phyloP scores from a whole-genome alignment of 2,329 filamentous ascomycete species.

The Fusarium globosum region DNA sequence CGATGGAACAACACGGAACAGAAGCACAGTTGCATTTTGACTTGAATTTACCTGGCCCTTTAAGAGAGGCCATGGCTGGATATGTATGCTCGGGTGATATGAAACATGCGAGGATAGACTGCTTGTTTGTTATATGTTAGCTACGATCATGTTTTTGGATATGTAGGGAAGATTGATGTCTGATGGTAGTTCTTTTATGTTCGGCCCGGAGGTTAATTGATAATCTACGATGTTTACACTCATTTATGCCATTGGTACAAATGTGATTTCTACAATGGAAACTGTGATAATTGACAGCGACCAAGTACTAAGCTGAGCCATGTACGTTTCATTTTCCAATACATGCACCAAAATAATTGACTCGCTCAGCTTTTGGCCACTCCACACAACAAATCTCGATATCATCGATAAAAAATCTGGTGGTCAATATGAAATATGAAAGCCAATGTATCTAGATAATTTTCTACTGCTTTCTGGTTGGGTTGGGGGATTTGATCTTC shows the following conservation, averaged over 20 bases:
- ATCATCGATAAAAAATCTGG: background rate
- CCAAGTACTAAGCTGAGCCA: background rate
- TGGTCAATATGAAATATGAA: background rate
- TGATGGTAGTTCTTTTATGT: constrained; percentile 13
- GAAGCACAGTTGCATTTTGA: constrained; percentile 25
- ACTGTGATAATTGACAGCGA: background rate
- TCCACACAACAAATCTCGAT: background rate
- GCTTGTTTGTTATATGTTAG: constrained; percentile 17
- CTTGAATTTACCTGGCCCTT: constrained; percentile 7
- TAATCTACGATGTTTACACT: constrained; percentile 16
- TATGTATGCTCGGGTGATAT: constrained; percentile 21
- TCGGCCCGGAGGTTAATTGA: constrained; percentile 33
- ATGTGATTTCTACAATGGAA: background rate
- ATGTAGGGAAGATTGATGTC: constrained; percentile 22
- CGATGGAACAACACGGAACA: constrained; percentile 38
- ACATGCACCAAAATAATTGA: background rate
- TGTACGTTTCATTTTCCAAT: background rate
- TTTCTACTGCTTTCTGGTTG: background rate
- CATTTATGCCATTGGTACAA: background rate
- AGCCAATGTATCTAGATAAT: background rate
- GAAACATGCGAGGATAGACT: constrained; percentile 30
- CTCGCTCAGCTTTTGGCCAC: background rate
- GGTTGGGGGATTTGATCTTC: background rate
- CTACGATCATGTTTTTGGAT: constrained; percentile 4
- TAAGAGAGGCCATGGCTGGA: constrained; percentile 14